Conservation (phyloP, 208 protist genomes). For the Leishmania braziliensis region DNA sequence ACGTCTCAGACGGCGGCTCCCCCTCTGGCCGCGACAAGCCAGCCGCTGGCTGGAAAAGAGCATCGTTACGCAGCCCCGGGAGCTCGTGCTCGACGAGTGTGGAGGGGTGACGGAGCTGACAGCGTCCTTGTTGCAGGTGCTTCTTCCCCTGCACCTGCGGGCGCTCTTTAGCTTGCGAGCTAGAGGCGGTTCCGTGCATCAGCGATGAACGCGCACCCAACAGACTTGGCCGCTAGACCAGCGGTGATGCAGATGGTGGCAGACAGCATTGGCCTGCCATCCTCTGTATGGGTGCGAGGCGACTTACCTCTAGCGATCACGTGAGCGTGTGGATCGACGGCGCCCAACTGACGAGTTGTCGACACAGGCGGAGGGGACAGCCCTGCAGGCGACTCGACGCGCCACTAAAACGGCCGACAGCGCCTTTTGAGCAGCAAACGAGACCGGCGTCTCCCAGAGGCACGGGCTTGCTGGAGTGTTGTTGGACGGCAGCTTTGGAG, state of each 20-base stretch:
- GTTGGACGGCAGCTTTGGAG: no score
- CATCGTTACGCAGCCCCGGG: constrained; percentile 16
- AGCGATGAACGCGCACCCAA: constrained; percentile 1
- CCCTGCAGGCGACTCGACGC: not conserved
- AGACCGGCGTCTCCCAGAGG: no score
- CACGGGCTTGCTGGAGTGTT: no score
- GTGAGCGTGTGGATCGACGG: constrained; percentile 4
- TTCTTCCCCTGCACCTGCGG: not conserved
- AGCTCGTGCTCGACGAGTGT: constrained; percentile 15
- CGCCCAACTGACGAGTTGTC: not conserved
- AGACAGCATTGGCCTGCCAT: not conserved
- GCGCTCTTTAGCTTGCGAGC: constrained; percentile 7
- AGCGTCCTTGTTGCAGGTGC: constrained; percentile 25
- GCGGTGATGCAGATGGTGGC: constrained; percentile 6
- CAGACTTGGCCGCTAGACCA: not conserved
- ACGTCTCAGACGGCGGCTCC: not conserved
- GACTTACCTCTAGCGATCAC: not conserved
- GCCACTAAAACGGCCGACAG: no score
- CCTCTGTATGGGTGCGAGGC: not conserved
- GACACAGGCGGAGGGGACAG: not conserved
- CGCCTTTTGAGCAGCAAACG: no score
- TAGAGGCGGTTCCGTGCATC: not conserved
- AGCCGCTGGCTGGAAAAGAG: constrained; percentile 13
- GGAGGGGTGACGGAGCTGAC: constrained; percentile 19
- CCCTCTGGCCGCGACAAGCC: constrained; percentile 25